Percentiles rank a stretch among this genome's conserved stretches.
Evolutionary conservation across 331 rosid species (phyloP).

Genomic region (Pyracantha coccinea): DNA sequence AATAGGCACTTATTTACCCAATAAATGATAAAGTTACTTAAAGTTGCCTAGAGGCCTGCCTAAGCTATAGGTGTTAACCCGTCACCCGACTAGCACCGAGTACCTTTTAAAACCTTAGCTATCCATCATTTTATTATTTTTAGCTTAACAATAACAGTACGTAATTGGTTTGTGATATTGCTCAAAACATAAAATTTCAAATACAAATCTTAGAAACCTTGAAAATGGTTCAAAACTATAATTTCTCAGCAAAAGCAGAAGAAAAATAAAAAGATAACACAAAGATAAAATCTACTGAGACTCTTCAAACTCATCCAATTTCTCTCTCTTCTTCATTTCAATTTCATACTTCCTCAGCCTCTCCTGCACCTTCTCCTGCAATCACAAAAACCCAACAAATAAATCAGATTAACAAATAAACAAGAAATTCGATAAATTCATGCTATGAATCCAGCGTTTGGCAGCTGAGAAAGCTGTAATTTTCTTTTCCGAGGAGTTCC

Average conservation of each 20-base stretch:
- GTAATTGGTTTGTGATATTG: too few relatives aligned
- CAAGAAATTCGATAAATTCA: background rate
- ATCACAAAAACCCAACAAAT: background rate
- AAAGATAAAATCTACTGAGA: conserved; percentile 4
- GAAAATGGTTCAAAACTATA: background rate
- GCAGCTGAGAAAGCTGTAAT: background rate
- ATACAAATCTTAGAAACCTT: too few relatives aligned
- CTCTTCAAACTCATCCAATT: conserved; percentile 33
- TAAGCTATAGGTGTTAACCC: fast-evolving
- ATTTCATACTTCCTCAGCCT: conserved; percentile 31
- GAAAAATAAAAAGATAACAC: background rate
- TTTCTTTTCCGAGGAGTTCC: background rate
- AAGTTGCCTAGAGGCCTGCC: fast-evolving
- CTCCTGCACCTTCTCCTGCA: conserved; percentile 49
- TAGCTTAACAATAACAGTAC: too few relatives aligned
- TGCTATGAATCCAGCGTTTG: background rate
- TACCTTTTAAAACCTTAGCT: too few relatives aligned
- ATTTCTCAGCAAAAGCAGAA: background rate
- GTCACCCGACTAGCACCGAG: too few relatives aligned
- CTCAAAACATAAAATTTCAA: too few relatives aligned
- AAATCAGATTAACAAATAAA: background rate
- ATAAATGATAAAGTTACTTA: too few relatives aligned
- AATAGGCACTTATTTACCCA: too few relatives aligned
- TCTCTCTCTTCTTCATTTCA: conserved; percentile 36
- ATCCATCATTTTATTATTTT: too few relatives aligned